Evolutionary conservation across 208 protist species (phyloP), one percentile per base, ranked within the genome.

Genomic region (Herpetomonas samuelpessoai): DNA sequence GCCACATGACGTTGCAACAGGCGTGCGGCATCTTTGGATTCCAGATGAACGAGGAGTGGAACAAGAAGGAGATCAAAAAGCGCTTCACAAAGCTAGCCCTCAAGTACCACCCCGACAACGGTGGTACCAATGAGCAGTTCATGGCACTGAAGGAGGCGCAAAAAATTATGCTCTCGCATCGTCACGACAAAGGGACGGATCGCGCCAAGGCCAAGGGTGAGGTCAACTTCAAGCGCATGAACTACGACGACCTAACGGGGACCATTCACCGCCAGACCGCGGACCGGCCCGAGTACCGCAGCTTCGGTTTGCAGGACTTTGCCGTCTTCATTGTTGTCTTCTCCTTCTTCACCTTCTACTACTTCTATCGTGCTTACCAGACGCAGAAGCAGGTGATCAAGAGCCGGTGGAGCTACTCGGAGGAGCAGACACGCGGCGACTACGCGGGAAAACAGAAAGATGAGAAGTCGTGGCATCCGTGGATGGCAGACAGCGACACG

Each of bases 1-100:
- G 88, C 6, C 78, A 80, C 65, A 91, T 92, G 81, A 91, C 89
- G 12, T 74, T 91, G 31, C 81, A 92, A 57, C 86, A 92, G 62
- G 86, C 89, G 25, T 92, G 83, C 61, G 84, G 80, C 50, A 89
- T 95, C 48, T 95, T 95, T 66, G 89, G 89, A 19, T 93, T 92
- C 67, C 75, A 92, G 53, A 71, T 93, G 52, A 79, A 83, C 57
- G 81, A 92, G 29, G 65, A 76, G 35, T 79, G 85, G 67, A 81
- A 75, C 30, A 76, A 76, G 46, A 70, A 77, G 25, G 86, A 95
- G 50, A 76, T 95, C 22, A 90, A 91, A 39, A 85, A 88, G 48
- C 75, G 83, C 0, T 95, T 92, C 61, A 76, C 78, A 12, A 90
- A 85, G 51, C 62, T 95, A 0, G 89, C 79, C 0, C 65, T 92